Conservation (phyloP, 2,329 filamentous ascomycete genomes). For the Penicillium sp. region DNA sequence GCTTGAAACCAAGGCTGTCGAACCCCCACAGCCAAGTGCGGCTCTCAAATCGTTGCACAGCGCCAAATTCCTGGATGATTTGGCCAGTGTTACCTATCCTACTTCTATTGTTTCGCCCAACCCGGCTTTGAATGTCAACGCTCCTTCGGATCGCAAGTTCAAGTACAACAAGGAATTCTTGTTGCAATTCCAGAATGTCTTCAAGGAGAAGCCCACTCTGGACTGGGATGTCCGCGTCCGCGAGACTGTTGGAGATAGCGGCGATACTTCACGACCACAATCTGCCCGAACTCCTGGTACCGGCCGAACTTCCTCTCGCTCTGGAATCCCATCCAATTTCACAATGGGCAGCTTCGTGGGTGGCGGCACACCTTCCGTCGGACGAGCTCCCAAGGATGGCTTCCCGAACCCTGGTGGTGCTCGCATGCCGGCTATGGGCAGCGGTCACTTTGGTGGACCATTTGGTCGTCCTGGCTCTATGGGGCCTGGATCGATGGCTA, state of each 20-base stretch:
- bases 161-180: conserved; percentile 95
- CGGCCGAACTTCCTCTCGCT: conserved; percentile 51
- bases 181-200: conserved; percentile 92
- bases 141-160: conserved; percentile 73
- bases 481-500: conserved; percentile 59
- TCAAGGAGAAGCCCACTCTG: conserved; percentile 91
- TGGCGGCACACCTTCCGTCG: conserved; percentile 65
- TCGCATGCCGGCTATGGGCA: conserved; percentile 33
- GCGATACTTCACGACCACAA: conserved; percentile 61
- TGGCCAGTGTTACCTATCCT: conserved; percentile 77
- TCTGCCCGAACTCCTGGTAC: conserved; percentile 49
- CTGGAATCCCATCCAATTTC: conserved; percentile 50
- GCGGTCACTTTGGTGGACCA: conserved; percentile 53
- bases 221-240: conserved; percentile 90
- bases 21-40: conserved; percentile 88
- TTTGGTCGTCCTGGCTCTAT: conserved; percentile 65
- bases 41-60: conserved; percentile 91
- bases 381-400: conserved; percentile 67
- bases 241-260: conserved; percentile 74
- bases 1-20: conserved; percentile 77
- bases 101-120: conserved; percentile 82
- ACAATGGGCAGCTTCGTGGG: conserved; percentile 66
- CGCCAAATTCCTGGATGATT: conserved; percentile 78
- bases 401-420: conserved; percentile 59
- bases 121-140: conserved; percentile 74